Base-by-base conservation (phyloP, 2,329 filamentous ascomycete genomes). In the Aphanocladium album region DNA sequence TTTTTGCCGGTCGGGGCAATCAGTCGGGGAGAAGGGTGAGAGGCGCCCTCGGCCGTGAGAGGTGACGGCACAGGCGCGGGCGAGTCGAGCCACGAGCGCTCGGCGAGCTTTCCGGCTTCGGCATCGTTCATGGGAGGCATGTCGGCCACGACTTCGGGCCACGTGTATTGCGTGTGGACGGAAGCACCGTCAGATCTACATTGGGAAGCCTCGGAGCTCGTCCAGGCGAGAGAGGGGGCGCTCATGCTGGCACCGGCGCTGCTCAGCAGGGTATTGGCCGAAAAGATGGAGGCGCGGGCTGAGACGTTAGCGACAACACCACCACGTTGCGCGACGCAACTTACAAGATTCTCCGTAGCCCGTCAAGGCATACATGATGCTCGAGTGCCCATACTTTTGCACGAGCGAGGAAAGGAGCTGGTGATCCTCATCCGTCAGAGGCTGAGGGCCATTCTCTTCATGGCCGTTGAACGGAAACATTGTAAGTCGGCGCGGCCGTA, bases 151-250 rank as follows among this genome's bases (percentile, higher is more conserved):
- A 67, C 64, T 30, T 75, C 74, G 50, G 71, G 71, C 73, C 73
- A 76, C 14, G 72, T 74, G 39, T 72, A 74, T 59, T 74, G 71
- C 4, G 75, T 76, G 60, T 73, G 68, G 59, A 77, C 71, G 27
- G 75, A 77, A 2, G 71, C 74, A 39, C 71, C 73, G 56, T 77
- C 74, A 41, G 74, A 75, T 51, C 72, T 69, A 54, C 69, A 73
- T 45, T 75, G 69, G 9, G 74, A 77, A n/a, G 70, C 71, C 55
- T 76, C 74, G 8, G 76, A 77, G 56, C 70, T 73, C 60, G 74
- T 76, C 74, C 74, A 78, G 19, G 72, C 73, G 57, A 77, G 66
- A 7, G 76, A 77, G 6, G 76, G 74, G 7, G 73, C 75, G 64
- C 72, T 76, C 21, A 72, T 68, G 46, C 56, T 62, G 35, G 60